Conservation (phyloP, 78 protist genomes). For the Chrysochromulina tobinii region DNA sequence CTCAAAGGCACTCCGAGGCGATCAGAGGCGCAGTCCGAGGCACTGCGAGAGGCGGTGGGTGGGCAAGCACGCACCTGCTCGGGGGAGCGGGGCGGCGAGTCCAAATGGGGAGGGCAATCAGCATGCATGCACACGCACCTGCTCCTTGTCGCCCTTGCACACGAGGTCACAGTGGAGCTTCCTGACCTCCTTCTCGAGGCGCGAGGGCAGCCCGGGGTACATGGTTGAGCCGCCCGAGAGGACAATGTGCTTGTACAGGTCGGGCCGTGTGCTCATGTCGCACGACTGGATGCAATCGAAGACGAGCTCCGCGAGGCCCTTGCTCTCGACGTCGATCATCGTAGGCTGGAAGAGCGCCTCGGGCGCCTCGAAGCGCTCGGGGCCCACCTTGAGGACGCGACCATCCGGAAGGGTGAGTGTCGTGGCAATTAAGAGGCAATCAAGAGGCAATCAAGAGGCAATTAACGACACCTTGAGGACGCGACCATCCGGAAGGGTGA, state of each 20-base stretch:
- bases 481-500: slow-evolving; percentile 65
- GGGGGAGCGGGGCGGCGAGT: no score
- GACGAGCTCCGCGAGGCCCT: slow-evolving; percentile 87
- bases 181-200: slow-evolving; percentile 92
- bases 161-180: slow-evolving; percentile 80
- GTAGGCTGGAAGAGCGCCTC: slow-evolving; percentile 98
- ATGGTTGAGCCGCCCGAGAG: slow-evolving; percentile 93
- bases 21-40: no score
- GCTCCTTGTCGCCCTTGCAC: slow-evolving; percentile 77
- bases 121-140: no score
- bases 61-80: no score
- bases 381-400: slow-evolving; percentile 84
- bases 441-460: no score
- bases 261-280: slow-evolving; percentile 89
- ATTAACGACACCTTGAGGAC: slow-evolving; percentile 18
- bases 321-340: slow-evolving; percentile 49
- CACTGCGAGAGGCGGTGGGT: no score
- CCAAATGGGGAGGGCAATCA: no score
- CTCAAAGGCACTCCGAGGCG: no score
- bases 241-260: slow-evolving; percentile 96
- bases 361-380: slow-evolving; percentile 97
- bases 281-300: slow-evolving; percentile 90
- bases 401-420: slow-evolving; percentile 92
- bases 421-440: slow-evolving; percentile 54
- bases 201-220: slow-evolving; percentile 88